phyloP scores from a whole-genome alignment of 306 rosid genomes.

The Cicer pinnatifidum region DNA sequence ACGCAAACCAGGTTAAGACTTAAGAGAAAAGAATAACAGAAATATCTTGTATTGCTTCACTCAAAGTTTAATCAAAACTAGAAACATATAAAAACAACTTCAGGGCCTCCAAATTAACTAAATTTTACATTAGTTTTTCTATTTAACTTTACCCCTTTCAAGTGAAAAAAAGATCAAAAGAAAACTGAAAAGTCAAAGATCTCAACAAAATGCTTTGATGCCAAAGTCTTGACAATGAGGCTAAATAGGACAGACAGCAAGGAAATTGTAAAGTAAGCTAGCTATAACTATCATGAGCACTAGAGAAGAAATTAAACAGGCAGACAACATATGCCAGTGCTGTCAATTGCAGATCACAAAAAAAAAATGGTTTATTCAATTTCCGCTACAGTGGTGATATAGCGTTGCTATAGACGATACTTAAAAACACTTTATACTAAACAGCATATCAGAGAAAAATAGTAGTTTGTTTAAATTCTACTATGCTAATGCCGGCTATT shows the following conservation, averaged over 20 bases:
- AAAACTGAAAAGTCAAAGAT: neutral
- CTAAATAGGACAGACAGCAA: neutral
- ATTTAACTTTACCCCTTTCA: neutral
- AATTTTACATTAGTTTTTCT: neutral
- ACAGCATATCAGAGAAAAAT: no score
- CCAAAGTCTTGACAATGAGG: constrained; percentile 4
- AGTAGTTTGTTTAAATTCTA: no score
- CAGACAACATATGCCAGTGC: constrained; percentile 4
- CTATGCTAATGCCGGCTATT: no score
- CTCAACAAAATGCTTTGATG: constrained; percentile 32
- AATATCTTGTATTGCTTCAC: constrained; percentile 9
- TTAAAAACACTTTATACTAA: no score
- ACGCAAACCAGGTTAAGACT: neutral
- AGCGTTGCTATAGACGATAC: no score
- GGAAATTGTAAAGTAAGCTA: constrained; percentile 12
- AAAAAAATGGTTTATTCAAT: no score
- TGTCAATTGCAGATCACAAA: no score
- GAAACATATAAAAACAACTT: constrained; percentile 14
- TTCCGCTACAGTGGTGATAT: no score
- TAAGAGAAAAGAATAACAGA: constrained; percentile 17
- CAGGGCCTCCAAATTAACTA: constrained; percentile 28
- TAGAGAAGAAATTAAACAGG: constrained; percentile 21
- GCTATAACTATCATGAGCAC: neutral
- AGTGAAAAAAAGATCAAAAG: neutral
- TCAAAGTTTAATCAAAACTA: constrained; percentile 15